phyloP scores from a whole-genome alignment of 306 rosid species.

The Lagenaria siceraria region DNA sequence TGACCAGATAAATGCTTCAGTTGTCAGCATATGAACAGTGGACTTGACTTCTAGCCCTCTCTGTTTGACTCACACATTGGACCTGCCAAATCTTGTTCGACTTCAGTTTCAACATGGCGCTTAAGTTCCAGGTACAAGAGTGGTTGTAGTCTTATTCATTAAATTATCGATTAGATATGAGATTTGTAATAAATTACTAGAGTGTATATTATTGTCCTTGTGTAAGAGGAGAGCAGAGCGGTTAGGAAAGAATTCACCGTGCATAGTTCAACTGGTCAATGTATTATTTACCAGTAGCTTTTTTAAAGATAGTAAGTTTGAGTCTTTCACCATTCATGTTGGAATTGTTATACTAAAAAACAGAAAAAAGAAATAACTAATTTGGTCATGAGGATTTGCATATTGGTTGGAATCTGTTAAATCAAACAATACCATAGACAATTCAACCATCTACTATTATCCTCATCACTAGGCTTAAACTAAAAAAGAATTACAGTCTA shows the following conservation, averaged over 20 bases:
- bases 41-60: neutral
- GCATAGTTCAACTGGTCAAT: no score
- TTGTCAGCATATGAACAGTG: conserved; percentile 48
- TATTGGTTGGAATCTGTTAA: no score
- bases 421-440: no score
- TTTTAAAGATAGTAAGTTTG: no score
- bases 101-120: neutral
- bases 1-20: conserved; percentile 35
- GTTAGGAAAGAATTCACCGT: neutral
- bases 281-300: no score
- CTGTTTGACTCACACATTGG: neutral
- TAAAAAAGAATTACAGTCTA: no score
- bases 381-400: no score
- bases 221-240: neutral
- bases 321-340: no score
- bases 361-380: no score
- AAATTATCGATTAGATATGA: neutral
- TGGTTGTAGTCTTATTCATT: neutral
- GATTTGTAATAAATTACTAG: neutral
- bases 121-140: neutral
- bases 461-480: no score
- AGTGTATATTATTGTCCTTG: neutral
- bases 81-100: neutral
- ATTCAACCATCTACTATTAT: no score
- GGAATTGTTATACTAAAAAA: no score